Evolutionary conservation across 2,329 filamentous ascomycete species (phyloP).

Genomic region (Alternaria atra): DNA sequence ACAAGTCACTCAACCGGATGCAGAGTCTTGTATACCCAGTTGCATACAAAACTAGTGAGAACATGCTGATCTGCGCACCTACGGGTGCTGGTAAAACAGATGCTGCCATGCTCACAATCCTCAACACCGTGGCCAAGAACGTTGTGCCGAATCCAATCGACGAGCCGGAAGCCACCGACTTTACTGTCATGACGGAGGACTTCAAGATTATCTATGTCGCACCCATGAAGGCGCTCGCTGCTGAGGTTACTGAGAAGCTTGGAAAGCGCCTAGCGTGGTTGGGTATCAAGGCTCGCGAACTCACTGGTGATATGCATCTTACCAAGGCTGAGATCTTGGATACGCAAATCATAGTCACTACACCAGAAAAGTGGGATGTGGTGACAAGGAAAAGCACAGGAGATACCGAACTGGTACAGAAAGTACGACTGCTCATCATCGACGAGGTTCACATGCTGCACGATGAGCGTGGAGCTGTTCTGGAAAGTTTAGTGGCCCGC

Average conservation of each 20-base stretch:
- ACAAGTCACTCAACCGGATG: slow-evolving; percentile 95
- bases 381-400: slow-evolving; percentile 96
- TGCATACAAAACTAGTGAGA: slow-evolving; percentile 94
- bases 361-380: slow-evolving; percentile 99
- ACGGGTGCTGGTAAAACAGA: slow-evolving; percentile 99
- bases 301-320: slow-evolving; percentile 98
- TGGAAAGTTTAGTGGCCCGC: slow-evolving; percentile 93
- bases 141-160: slow-evolving; percentile 81
- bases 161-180: slow-evolving; percentile 75
- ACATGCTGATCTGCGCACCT: slow-evolving; percentile 98
- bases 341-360: slow-evolving; percentile 98
- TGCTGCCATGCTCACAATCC: slow-evolving; percentile 93
- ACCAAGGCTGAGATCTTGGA: slow-evolving; percentile 95
- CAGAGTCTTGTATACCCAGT: slow-evolving; percentile 96
- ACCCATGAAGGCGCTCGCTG: slow-evolving; percentile 97
- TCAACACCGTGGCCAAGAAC: slow-evolving; percentile 90
- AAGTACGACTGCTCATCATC: slow-evolving; percentile 94
- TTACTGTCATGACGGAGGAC: slow-evolving; percentile 82
- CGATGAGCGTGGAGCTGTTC: slow-evolving; percentile 92
- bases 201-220: slow-evolving; percentile 99
- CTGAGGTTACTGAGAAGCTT: slow-evolving; percentile 94
- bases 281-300: slow-evolving; percentile 88
- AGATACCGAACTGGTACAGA: slow-evolving; percentile 96
- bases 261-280: slow-evolving; percentile 93
- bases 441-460: slow-evolving; percentile 99